These are phyloP conservation scores for Aphanoascus verrucosus DNA, from an alignment of 2,329 filamentous ascomycete species.

Conservation along the genomic window DNA sequence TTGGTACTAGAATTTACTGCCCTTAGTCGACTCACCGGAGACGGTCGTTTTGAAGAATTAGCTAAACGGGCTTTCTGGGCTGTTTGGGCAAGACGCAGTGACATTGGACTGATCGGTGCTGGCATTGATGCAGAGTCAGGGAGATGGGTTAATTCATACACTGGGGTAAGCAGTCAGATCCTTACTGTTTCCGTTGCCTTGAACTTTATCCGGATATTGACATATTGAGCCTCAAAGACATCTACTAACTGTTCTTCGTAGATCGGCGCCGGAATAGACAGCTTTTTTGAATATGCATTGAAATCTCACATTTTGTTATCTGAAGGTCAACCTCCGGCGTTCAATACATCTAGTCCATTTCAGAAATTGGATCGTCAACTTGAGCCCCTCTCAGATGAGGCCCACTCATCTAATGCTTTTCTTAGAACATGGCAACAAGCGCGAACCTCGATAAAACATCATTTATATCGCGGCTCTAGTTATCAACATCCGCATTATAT, in stretches of 20 bases:
- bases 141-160: conserved; percentile 74
- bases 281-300: conserved; percentile 95
- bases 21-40: conserved; percentile 75
- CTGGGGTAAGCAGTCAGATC: conserved; percentile 46
- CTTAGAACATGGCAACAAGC: conserved; percentile 74
- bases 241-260: conserved; percentile 19
- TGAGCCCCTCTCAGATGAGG: conserved; percentile 50
- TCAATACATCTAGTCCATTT: conserved; percentile 33
- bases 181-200: neutral
- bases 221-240: neutral
- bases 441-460: conserved; percentile 75
- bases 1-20: conserved; percentile 88
- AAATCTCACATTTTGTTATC: conserved; percentile 89
- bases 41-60: conserved; percentile 74
- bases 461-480: conserved; percentile 67
- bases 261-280: conserved; percentile 93
- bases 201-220: neutral
- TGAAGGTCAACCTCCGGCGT: conserved; percentile 44
- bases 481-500: conserved; percentile 86
- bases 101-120: conserved; percentile 76
- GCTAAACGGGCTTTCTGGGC: conserved; percentile 94
- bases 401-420: conserved; percentile 67
- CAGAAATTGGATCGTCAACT: conserved; percentile 54
- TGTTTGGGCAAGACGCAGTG: conserved; percentile 80
- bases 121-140: conserved; percentile 88